phyloP scores from a whole-genome alignment of 2,329 filamentous ascomycete species.

The Fusarium sp. region DNA sequence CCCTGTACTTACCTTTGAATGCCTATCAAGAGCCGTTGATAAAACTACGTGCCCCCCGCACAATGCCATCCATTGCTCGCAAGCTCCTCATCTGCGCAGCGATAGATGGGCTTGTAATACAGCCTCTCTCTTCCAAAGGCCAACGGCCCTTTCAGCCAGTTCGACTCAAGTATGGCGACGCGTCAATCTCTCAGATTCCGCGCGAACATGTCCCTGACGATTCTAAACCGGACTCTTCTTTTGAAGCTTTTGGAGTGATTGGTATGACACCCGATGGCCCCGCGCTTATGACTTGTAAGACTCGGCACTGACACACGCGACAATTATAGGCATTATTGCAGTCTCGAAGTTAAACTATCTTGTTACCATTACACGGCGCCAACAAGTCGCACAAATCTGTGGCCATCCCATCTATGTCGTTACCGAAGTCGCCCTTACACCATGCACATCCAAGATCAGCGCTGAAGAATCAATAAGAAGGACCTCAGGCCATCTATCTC shows the following conservation, averaged over 20 bases:
- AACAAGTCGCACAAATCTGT: conserved; percentile 89
- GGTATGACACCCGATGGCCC: conserved; percentile 54
- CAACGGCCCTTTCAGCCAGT: conserved; percentile 67
- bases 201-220: conserved; percentile 61
- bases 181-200: conserved; percentile 57
- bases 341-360: conserved; percentile 86
- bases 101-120: conserved; percentile 84
- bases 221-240: conserved; percentile 60
- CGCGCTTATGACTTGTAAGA: conserved; percentile 27
- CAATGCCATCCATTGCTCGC: conserved; percentile 81
- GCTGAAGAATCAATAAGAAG: conserved; percentile 77
- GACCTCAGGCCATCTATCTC: conserved; percentile 61
- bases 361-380: conserved; percentile 84
- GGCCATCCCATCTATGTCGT: conserved; percentile 87
- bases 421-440: conserved; percentile 91
- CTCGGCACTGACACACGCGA: conserved; percentile 8
- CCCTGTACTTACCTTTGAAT: conserved; percentile 18
- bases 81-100: conserved; percentile 85
- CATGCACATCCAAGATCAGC: conserved; percentile 79
- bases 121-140: conserved; percentile 73
- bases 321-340: conserved; percentile 77
- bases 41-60: conserved; percentile 35
- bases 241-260: conserved; percentile 71
- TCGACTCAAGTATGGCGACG: conserved; percentile 76
- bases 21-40: conserved; percentile 15